Percentiles rank a stretch among this genome's conserved stretches.
phyloP scores from a whole-genome alignment of 2,329 filamentous ascomycete genomes.

The Talaromyces funiculosus region DNA sequence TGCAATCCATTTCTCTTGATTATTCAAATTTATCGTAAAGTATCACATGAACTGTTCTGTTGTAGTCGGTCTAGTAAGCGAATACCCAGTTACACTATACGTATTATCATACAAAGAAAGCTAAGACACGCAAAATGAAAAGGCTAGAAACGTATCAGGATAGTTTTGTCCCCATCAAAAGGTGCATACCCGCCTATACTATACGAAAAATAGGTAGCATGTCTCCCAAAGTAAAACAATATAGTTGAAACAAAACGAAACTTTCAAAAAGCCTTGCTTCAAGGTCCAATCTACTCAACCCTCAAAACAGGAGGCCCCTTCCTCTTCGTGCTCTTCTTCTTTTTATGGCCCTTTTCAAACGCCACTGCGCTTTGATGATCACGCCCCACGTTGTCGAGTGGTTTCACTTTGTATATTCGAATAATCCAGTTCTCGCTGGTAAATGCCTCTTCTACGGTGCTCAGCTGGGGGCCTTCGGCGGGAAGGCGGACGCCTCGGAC shows the following conservation, averaged over 20 bases:
- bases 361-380: constrained; percentile 65
- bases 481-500: constrained; percentile 78
- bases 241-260: background rate
- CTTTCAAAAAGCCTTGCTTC: background rate
- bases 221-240: background rate
- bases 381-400: constrained; percentile 90
- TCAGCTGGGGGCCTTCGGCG: constrained; percentile 76
- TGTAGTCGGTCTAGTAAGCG: background rate
- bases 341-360: constrained; percentile 50
- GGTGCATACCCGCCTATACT: background rate
- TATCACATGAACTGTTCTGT: too few species aligned
- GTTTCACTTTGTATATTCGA: constrained; percentile 99
- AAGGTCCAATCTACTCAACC: constrained; percentile 31
- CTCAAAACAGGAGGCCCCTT: constrained; percentile 41
- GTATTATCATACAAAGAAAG: constrained; percentile 13
- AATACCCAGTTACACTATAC: constrained; percentile 9
- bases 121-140: background rate
- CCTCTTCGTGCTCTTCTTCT: constrained; percentile 43
- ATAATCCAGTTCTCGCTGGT: constrained; percentile 99
- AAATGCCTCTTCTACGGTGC: constrained; percentile 91
- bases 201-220: background rate
- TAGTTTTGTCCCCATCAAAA: background rate
- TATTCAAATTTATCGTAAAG: too few species aligned
- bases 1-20: background rate
- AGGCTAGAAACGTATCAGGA: background rate